Percentiles rank a stretch among this genome's conserved stretches.
These are phyloP conservation scores for Rubia tinctorum DNA, from an alignment of 305 asterid genomes.

Conservation along the genomic window DNA sequence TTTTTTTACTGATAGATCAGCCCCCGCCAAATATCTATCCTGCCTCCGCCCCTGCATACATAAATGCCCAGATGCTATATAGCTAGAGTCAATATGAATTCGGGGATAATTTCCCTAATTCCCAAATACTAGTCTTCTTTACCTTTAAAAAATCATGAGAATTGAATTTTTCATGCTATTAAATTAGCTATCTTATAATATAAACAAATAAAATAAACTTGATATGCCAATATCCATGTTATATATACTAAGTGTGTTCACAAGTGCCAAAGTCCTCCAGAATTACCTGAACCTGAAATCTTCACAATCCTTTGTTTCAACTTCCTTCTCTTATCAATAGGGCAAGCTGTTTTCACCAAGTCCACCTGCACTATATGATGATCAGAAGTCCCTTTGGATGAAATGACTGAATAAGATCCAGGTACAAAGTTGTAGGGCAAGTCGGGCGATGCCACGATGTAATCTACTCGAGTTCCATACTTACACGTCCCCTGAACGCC, in stretches of 20 bases:
- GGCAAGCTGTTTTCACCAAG: slow-evolving; percentile 38
- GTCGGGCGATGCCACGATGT: slow-evolving; percentile 57
- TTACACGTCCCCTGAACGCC: slow-evolving; percentile 97
- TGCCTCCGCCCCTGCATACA: too few relatives aligned
- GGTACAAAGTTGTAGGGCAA: slow-evolving; percentile 66
- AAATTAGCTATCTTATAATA: not conserved
- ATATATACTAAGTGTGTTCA: not conserved
- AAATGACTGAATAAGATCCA: slow-evolving; percentile 82
- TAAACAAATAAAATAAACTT: too few relatives aligned
- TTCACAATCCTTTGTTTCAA: slow-evolving; percentile 33
- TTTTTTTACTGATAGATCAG: too few relatives aligned
- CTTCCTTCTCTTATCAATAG: slow-evolving; percentile 27
- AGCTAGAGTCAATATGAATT: too few relatives aligned
- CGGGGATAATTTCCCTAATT: too few relatives aligned
- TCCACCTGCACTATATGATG: slow-evolving; percentile 92
- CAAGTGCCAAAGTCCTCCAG: slow-evolving; percentile 28
- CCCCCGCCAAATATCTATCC: too few relatives aligned
- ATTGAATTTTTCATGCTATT: not conserved
- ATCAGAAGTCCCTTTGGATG: slow-evolving; percentile 94
- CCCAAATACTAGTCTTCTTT: not conserved
- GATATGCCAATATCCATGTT: not conserved
- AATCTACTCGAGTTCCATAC: slow-evolving; percentile 91
- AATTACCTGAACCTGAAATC: slow-evolving; percentile 43
- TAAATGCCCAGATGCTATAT: too few relatives aligned
- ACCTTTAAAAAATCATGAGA: not conserved